Evolutionary conservation across 2,329 filamentous ascomycete genomes (phyloP).

Genomic region (Incumbomyces lentus): DNA sequence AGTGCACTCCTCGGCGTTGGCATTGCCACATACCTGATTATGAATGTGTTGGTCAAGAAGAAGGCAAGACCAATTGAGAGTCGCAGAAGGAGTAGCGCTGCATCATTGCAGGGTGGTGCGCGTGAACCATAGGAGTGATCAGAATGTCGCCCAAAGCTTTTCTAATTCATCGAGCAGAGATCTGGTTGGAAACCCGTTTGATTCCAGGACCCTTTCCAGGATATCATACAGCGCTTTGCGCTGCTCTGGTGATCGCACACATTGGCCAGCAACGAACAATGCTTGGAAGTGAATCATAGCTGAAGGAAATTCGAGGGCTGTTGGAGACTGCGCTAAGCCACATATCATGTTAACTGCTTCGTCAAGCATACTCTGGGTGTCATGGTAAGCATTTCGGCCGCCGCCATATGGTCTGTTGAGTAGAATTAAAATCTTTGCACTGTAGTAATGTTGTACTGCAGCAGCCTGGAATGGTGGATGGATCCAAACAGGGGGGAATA

Average conservation of each 20-base stretch:
- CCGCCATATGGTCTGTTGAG: slow-evolving; percentile 43
- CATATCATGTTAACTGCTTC: slow-evolving; percentile 21
- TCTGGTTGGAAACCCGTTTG: neutral
- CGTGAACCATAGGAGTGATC: neutral
- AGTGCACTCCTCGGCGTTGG: slow-evolving; percentile 26
- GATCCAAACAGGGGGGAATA: slow-evolving; percentile 42
- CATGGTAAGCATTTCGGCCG: slow-evolving; percentile 38
- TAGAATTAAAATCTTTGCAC: slow-evolving; percentile 43
- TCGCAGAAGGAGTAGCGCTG: neutral
- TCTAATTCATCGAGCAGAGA: slow-evolving; percentile 3
- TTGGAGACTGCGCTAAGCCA: slow-evolving; percentile 21
- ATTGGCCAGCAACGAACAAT: slow-evolving; percentile 14
- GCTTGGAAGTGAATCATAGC: slow-evolving; percentile 21
- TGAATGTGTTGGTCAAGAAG: slow-evolving; percentile 23
- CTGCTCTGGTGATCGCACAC: slow-evolving; percentile 4
- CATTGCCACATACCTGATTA: slow-evolving; percentile 21
- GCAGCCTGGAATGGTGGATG: slow-evolving; percentile 39
- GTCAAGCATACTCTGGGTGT: slow-evolving; percentile 16
- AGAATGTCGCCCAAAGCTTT: slow-evolving; percentile 3
- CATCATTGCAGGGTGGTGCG: too few species aligned
- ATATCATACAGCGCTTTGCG: slow-evolving; percentile 5
- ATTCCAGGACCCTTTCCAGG: slow-evolving; percentile 1
- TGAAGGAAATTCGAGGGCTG: slow-evolving; percentile 17
- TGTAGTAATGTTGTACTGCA: slow-evolving; percentile 43
- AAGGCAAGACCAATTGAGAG: neutral